A percentile compares a stretch with the other conserved stretches of the same genome.
Conservation (phyloP, 176 grass and related monocot species). For the Aegilops tauschii region DNA sequence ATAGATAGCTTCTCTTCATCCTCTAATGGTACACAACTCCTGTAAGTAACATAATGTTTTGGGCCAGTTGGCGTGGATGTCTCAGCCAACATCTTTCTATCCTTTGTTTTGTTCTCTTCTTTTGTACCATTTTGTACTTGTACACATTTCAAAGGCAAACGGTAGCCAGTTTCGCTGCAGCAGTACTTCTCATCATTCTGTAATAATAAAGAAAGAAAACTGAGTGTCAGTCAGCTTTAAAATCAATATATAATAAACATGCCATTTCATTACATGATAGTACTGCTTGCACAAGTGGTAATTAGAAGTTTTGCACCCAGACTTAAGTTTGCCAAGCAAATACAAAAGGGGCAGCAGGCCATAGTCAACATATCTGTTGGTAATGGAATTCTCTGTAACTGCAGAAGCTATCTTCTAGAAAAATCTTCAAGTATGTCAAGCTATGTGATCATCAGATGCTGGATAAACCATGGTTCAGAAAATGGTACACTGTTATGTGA, state of each 20-base stretch:
- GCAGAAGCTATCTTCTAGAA: not conserved
- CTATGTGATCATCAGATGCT: not conserved
- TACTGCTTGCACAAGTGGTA: not conserved
- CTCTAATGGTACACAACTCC: conserved; percentile 77
- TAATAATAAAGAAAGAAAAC: conserved; percentile 3
- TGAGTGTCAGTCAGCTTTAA: not conserved
- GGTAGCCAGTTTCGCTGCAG: conserved; percentile 95
- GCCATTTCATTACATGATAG: not conserved
- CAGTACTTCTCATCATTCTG: conserved; percentile 84
- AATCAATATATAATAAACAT: conserved; percentile 9
- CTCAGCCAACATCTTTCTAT: conserved; percentile 74
- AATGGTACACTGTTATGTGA: not conserved
- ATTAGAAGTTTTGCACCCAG: not conserved
- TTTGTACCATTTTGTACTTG: conserved; percentile 47
- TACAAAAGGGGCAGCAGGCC: not conserved
- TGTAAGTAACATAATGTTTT: conserved; percentile 75
- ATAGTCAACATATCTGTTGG: not conserved
- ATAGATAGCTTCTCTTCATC: conserved; percentile 79
- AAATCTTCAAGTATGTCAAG: not conserved
- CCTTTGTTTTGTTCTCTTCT: conserved; percentile 49
- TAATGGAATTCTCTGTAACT: not conserved
- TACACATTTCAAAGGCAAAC: conserved; percentile 78
- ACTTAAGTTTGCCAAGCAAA: not conserved
- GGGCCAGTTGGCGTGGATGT: conserved; percentile 22
- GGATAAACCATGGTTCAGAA: not conserved